Evolutionary conservation across 352 stramenopile species (phyloP), one percentile per base, ranked within the genome.

Genomic region (Globisporangium spiculum): DNA sequence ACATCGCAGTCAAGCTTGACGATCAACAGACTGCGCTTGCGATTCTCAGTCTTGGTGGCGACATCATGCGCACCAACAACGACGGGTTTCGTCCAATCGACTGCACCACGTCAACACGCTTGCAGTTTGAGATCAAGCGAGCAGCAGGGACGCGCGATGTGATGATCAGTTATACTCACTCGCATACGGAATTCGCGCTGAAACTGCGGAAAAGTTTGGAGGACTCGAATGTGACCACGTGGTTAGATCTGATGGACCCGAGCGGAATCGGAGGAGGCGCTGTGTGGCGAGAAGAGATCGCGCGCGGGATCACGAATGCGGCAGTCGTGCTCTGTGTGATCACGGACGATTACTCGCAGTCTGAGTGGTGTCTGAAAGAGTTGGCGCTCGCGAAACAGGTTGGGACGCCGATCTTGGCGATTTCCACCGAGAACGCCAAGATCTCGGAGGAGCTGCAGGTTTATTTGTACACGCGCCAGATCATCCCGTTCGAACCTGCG

Each of bases 391-490:
- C 81, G 2, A 92, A 93, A 68, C 84, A 94, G 61, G 83, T 92
- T 0, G 84, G 86, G 20, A 94, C 86, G 5, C 84, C 86, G 2
- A 89, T 94, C 52, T 56, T 94, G 44, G 84, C 86, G 12, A 90
- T 94, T 20, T 94, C 86, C 9, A 93, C 84, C 0, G 86, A 94
- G 60, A 70, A 86, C 50, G 74, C 83, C 0, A 74, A 79, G 20
- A 88, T 94, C 38, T 92, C 85, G 0, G 86, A 94, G 71, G 86
- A 94, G n/a, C 67, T 94, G 10, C 86, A 94, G 53, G 86, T 94
- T 46, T 94, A 94, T 59, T 65, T 94, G 69, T 94, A 94, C 71
- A 93, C 86, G 8, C 74, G 86, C 4, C 86, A 94, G 67, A 89
- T 92, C 52, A 81, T 94, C 14, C 86, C 86, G 8, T 94, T 94